phyloP scores from a whole-genome alignment of 441 rosid genomes.

The Eruca vesicaria region DNA sequence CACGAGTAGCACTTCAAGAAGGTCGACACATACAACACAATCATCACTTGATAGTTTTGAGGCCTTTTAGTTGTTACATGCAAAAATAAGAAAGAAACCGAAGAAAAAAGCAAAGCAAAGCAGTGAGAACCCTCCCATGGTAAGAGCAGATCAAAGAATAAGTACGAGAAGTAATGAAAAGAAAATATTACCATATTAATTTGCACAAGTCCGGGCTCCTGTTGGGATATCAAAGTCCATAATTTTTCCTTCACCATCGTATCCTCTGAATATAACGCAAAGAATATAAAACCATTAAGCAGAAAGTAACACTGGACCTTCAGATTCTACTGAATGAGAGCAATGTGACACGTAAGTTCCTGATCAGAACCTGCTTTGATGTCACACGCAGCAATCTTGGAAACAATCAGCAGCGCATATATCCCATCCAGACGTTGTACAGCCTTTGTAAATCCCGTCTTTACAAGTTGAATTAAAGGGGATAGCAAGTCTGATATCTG shows the following conservation, averaged over 20 bases:
- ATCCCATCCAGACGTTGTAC: slow-evolving; percentile 96
- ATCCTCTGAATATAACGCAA: slow-evolving; percentile 61
- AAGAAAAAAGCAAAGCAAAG: slow-evolving; percentile 1
- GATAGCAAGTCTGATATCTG: slow-evolving; percentile 86
- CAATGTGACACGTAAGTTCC: slow-evolving; percentile 12
- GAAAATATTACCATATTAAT: slow-evolving; percentile 57
- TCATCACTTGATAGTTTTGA: slow-evolving; percentile 78
- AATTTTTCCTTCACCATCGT: slow-evolving; percentile 84
- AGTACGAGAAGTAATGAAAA: background rate
- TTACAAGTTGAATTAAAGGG: slow-evolving; percentile 87
- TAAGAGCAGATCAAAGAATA: background rate
- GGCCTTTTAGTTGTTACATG: slow-evolving; percentile 42
- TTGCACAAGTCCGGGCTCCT: slow-evolving; percentile 85
- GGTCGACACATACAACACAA: slow-evolving; percentile 74
- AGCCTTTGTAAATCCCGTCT: slow-evolving; percentile 89
- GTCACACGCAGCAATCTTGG: slow-evolving; percentile 84
- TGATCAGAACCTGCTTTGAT: slow-evolving; percentile 78
- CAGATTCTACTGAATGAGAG: slow-evolving; percentile 9
- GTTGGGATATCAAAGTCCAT: slow-evolving; percentile 86
- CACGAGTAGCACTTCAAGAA: slow-evolving; percentile 81
- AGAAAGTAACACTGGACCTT: slow-evolving; percentile 17
- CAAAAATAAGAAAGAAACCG: slow-evolving; percentile 9
- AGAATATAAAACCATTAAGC: slow-evolving; percentile 12
- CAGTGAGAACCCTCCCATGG: background rate
- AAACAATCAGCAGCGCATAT: slow-evolving; percentile 79